Conservation (phyloP, 1,284 basidiomycete species). For the Ceratobasidium sp. region DNA sequence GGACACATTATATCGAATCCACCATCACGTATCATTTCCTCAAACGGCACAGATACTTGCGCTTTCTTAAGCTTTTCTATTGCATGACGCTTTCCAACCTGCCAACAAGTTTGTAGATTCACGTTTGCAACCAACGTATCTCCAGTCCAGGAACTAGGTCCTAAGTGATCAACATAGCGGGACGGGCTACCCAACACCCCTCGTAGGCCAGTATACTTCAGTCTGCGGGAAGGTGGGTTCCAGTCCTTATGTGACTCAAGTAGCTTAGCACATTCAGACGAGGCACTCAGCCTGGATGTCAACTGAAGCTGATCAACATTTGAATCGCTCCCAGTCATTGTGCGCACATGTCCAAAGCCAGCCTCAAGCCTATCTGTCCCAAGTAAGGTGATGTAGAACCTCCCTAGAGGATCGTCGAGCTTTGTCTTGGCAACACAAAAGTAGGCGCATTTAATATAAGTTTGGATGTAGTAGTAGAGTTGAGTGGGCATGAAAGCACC, state of each 20-base stretch:
- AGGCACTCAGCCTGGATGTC: slow-evolving; percentile 49
- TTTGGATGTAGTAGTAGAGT: slow-evolving; percentile 33
- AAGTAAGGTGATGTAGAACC: slow-evolving; percentile 34
- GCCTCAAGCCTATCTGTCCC: slow-evolving; percentile 42
- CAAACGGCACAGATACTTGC: background rate
- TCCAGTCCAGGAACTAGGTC: slow-evolving; percentile 51
- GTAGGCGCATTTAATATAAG: slow-evolving; percentile 39
- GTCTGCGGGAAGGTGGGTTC: slow-evolving; percentile 53
- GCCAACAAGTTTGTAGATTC: slow-evolving; percentile 52
- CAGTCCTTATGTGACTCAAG: slow-evolving; percentile 55
- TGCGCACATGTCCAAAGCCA: slow-evolving; percentile 52
- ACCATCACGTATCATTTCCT: background rate
- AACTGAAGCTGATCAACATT: slow-evolving; percentile 55
- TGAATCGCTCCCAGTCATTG: slow-evolving; percentile 53
- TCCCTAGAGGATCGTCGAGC: slow-evolving; percentile 1
- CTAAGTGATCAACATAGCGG: slow-evolving; percentile 53
- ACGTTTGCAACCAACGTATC: slow-evolving; percentile 50
- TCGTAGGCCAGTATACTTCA: slow-evolving; percentile 45
- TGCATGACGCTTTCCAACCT: slow-evolving; percentile 45
- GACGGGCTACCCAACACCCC: background rate
- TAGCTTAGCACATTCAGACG: slow-evolving; percentile 53
- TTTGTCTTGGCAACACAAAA: slow-evolving; percentile 42
- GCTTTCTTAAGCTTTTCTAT: background rate
- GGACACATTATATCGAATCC: background rate
- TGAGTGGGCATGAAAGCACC: slow-evolving; percentile 2